phyloP scores from a whole-genome alignment of 1,284 basidiomycete genomes.

The Papiliotrema laurentii region DNA sequence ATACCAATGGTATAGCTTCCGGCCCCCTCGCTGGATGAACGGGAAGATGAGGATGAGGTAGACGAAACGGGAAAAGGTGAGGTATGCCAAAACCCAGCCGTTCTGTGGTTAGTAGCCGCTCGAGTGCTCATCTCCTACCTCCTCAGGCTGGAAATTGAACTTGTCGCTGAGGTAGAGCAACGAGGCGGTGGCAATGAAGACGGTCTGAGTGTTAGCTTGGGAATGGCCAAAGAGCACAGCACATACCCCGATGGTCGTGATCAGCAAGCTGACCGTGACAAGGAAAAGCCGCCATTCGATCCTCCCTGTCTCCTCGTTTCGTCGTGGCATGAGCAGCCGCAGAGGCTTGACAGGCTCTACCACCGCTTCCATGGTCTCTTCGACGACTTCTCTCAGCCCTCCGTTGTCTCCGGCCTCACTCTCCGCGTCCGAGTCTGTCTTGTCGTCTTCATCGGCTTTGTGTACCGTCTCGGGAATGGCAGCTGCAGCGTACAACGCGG shows the following conservation, averaged over 20 bases:
- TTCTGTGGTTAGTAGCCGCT: constrained; percentile 15
- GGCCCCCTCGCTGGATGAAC: constrained; percentile 25
- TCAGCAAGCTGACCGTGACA: constrained; percentile 25
- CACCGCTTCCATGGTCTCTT: constrained; percentile 14
- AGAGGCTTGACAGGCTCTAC: constrained; percentile 28
- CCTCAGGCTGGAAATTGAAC: constrained; percentile 31
- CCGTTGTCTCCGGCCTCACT: constrained; percentile 5
- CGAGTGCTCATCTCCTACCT: constrained; percentile 9
- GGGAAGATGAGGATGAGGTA: constrained; percentile 35
- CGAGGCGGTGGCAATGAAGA: constrained; percentile 34
- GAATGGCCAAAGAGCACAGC: not conserved
- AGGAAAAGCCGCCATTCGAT: constrained; percentile 26
- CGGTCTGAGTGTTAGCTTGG: constrained; percentile 16
- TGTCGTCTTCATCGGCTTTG: constrained; percentile 1
- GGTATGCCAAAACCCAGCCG: constrained; percentile 35
- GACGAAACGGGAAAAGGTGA: constrained; percentile 25
- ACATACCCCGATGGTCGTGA: constrained; percentile 26
- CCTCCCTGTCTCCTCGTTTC: constrained; percentile 16
- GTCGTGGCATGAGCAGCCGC: constrained; percentile 23
- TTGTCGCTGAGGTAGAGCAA: constrained; percentile 34
- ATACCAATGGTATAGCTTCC: constrained; percentile 20
- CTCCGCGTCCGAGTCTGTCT: constrained; percentile 6
- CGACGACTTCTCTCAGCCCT: constrained; percentile 7
- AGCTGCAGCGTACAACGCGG: constrained; percentile 21
- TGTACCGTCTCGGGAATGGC: constrained; percentile 26